Evolutionary conservation across 108 stramenopile genomes (phyloP).

Genomic region (Discostella pseudostelligera): DNA sequence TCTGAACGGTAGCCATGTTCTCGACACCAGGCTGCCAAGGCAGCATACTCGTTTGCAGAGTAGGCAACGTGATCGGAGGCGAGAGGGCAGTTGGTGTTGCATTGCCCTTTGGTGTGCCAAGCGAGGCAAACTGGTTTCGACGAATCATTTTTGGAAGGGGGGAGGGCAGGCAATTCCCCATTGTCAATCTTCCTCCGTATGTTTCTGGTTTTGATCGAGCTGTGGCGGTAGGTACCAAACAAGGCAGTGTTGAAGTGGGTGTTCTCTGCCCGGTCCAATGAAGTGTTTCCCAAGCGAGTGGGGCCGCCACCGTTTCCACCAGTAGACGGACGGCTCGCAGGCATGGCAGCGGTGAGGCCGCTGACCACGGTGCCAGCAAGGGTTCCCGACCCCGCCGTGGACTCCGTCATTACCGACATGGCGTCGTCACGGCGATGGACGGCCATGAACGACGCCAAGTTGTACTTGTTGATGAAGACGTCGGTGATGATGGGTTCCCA

Average conservation of each 20-base stretch:
- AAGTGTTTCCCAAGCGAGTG: neutral
- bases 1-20: neutral
- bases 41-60: neutral
- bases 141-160: neutral
- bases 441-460: neutral
- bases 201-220: neutral
- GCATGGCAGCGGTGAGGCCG: neutral
- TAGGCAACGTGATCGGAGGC: neutral
- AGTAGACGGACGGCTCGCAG: neutral
- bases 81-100: conserved; percentile 6
- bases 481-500: neutral
- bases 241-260: neutral
- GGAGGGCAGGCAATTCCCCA: neutral
- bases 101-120: conserved; percentile 8
- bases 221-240: neutral
- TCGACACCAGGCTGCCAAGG: neutral
- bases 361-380: neutral
- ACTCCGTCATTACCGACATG: neutral
- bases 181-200: neutral
- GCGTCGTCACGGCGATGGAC: neutral
- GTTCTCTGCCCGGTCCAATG: neutral
- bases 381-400: neutral
- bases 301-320: neutral
- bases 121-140: conserved; percentile 4
- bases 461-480: neutral